These are phyloP conservation scores for Talaromyces marneffei DNA, from an alignment of 2,329 filamentous ascomycete species.

Conservation along the genomic window DNA sequence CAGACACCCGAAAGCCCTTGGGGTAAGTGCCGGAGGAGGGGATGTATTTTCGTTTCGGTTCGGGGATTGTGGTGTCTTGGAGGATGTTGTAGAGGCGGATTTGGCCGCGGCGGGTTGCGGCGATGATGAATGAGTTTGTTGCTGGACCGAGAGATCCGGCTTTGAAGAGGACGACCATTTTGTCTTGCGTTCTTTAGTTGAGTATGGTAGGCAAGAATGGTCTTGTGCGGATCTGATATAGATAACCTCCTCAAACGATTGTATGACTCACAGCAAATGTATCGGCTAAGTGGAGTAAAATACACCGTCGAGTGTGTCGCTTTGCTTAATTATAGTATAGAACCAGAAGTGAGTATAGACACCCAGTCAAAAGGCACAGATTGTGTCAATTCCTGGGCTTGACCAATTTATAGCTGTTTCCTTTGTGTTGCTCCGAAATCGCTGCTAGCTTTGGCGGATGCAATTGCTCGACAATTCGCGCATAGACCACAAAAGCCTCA, in stretches of 20 bases:
- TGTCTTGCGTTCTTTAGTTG: not conserved
- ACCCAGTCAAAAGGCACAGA: not conserved
- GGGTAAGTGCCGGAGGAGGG: constrained; percentile 82
- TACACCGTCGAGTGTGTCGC: not conserved
- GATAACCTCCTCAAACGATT: not conserved
- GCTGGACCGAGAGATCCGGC: constrained; percentile 26
- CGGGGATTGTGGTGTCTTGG: constrained; percentile 55
- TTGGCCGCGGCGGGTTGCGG: constrained; percentile 30
- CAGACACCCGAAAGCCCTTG: constrained; percentile 79
- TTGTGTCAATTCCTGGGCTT: not conserved
- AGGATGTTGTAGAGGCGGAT: constrained; percentile 42
- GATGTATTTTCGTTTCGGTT: constrained; percentile 83
- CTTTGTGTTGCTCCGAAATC: not conserved
- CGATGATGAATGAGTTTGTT: constrained; percentile 29
- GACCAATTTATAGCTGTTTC: not conserved
- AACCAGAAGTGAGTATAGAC: too few species aligned
- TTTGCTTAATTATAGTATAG: not conserved
- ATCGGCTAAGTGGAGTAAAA: not conserved
- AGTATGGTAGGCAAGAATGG: not conserved
- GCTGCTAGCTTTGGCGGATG: not conserved
- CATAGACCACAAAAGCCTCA: not conserved
- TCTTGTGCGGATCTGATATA: not conserved
- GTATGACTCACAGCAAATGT: constrained; percentile 5
- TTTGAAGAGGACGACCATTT: constrained; percentile 15
- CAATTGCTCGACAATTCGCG: constrained; percentile 6